Evolutionary conservation across 495 filamentous ascomycete genomes (phyloP).

Genomic region (Penicillium simplicissimum): DNA sequence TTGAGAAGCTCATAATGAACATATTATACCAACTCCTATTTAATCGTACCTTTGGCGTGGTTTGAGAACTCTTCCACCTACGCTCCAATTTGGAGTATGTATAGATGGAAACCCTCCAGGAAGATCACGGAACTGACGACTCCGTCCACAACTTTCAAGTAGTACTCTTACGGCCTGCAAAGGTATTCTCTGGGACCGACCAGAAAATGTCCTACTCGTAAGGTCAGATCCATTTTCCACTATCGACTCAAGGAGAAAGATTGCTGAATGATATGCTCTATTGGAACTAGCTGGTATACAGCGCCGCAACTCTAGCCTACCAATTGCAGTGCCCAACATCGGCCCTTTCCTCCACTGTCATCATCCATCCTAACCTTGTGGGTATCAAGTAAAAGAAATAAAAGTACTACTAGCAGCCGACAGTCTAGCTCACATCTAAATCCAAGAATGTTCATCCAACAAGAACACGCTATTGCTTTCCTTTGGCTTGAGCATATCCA

Average conservation of each 20-base stretch:
- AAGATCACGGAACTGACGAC: no score
- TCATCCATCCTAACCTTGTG: neutral
- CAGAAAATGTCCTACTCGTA: no score
- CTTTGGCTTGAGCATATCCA: conserved; percentile 17
- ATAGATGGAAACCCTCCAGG: no score
- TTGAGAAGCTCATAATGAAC: neutral
- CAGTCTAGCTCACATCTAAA: neutral
- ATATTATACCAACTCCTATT: neutral
- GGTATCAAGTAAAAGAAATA: neutral
- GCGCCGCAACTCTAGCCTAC: no score
- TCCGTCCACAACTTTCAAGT: no score
- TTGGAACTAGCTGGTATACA: neutral
- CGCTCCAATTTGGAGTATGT: neutral
- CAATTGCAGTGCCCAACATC: neutral
- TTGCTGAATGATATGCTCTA: neutral
- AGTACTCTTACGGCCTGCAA: no score
- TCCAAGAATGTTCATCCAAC: conserved; percentile 22
- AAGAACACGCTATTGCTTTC: conserved; percentile 11
- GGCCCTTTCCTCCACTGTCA: neutral
- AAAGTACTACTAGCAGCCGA: neutral
- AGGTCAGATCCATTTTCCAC: neutral
- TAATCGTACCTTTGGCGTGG: neutral
- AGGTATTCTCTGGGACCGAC: no score
- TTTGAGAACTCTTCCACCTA: neutral
- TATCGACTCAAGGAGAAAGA: neutral